Base-by-base conservation (phyloP, 1,284 basidiomycete species). In the Taiwanofungus camphoratus region DNA sequence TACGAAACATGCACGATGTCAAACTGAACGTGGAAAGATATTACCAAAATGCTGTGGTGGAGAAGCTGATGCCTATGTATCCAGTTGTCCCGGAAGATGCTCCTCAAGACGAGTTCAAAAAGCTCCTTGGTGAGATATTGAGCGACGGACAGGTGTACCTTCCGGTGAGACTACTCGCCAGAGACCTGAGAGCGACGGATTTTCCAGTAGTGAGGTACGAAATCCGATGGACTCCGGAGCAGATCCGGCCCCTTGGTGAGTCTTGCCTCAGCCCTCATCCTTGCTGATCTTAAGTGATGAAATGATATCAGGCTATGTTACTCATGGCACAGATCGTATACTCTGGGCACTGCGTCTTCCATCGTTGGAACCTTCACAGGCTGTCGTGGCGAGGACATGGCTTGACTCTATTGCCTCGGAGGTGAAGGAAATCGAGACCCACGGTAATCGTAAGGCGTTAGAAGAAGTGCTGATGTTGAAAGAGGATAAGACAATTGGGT, bases 61-160 rank as follows among this genome's bases (percentile, higher is more conserved):
- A 66, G 39, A 60, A 60, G 26, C 64, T 87, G 42, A 55, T 82
- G 22, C 53, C 58, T 15, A 57, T 66, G 37, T 83, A 79, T 53
- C 52, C 57, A 15, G 57, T 57, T 21, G 54, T 73, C 2, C 57
- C 67, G 0, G 59, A 66, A 0, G 59, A 62, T 21, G 66, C 70
- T 7, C 60, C 54, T 1, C 58, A 51, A 8, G 68, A 74, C 32
- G 76, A 74, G 41, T 64, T 70, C 20, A 55, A 63, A 49, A 66
- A 59, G 51, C 52, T 72, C 16, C 77, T 76, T 51, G 86, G 85
- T 1, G 68, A 77, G 44, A 74, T 85, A 11, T 57, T 85, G 50
- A 77, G 79, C 47, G 74, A 77, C 35, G 78, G 72, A 5, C 85
- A 88, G 58, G 84, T 88, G 2, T 71, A 89, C 56, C 55, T 87